Base-by-base conservation (phyloP, 2,329 filamentous ascomycete genomes). In the Aspergillus ochraceoroseus region DNA sequence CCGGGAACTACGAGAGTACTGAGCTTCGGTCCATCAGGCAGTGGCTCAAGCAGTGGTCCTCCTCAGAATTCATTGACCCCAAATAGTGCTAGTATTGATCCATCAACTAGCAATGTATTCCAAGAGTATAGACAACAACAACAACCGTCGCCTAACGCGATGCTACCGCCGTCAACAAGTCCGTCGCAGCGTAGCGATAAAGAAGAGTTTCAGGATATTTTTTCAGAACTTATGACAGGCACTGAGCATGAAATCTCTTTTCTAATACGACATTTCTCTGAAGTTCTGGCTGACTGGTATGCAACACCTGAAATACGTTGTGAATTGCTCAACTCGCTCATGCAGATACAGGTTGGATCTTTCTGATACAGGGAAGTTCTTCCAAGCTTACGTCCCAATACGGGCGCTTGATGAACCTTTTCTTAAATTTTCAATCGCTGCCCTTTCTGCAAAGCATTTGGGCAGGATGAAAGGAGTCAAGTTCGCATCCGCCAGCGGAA, bases 381-480 rank as follows among this genome's bases (percentile, higher is more conserved):
- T 68, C 32, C 53, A 57, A 0, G 56, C 60, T 6, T 61, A 62
- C 36, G 61, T 61, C 20, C 64, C 65, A 1, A 56, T 66, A 28
- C 60, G 65, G 20, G 62, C 62, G 4, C 55, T 64, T 14, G 55
- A 62, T 25, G 58, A 58, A 18, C 40, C 51, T 3, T 63, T 57
- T 28, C 46, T 67, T 23, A 59, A 58, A 35, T 65, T 59, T 19
- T 56, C 65, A 6, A 62, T 65, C 39, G 59, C 63, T 9, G 63
- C 65, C 4, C 42, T 67, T 4, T 57, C 65, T 19, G 64, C 65
- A n/a, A 68, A 67, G 36, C 65, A 67, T 26, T 56, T 68, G 12
- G 58, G 49, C 3, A 51, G 55, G 27, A 53, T 63, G 26, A 63
- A 63, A 37, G 62, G 61, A 0, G 46, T 43, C 15, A 62, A 48